Evolutionary conservation across 371 early-diverging fungal species (phyloP).

Genomic region (Mortierella sp.): DNA sequence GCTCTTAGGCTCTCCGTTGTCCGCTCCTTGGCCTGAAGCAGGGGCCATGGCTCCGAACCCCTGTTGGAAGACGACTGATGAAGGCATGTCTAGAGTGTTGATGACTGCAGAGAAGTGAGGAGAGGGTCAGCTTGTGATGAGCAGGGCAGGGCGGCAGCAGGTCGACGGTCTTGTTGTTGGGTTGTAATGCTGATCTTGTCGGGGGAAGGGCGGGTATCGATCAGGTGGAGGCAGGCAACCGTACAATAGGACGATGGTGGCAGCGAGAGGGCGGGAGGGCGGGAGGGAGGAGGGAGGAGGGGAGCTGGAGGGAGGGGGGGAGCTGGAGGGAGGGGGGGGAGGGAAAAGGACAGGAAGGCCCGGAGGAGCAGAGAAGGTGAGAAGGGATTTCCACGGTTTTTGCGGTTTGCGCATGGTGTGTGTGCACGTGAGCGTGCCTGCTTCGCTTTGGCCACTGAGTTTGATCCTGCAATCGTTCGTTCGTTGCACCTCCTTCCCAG

Average conservation of each 20-base stretch:
- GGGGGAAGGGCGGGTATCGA: not conserved
- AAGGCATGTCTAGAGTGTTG: conserved; percentile 29
- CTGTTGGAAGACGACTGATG: conserved; percentile 53
- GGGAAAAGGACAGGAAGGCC: not conserved
- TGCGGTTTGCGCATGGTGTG: too few species aligned
- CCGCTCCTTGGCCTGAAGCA: conserved; percentile 41
- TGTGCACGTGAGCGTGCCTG: not conserved
- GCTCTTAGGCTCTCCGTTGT: conserved; percentile 44
- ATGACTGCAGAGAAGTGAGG: not conserved
- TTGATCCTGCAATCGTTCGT: too few species aligned
- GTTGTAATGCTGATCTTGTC: not conserved
- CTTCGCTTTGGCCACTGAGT: not conserved
- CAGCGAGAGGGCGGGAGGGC: conserved; percentile 9
- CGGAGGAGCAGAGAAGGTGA: not conserved
- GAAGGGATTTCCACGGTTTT: not conserved
- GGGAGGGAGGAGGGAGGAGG: conserved; percentile 12
- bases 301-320: not conserved
- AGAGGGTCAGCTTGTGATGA: not conserved
- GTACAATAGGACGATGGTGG: not conserved
- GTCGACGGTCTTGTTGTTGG: not conserved
- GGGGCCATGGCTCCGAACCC: conserved; percentile 52
- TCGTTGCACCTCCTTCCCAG: too few species aligned
- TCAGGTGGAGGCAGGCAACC: not conserved
- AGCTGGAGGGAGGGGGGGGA: not conserved
- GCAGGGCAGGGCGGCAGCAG: not conserved